Evolutionary conservation across 2,329 filamentous ascomycete species (phyloP).

Genomic region (Cadophora sp.): DNA sequence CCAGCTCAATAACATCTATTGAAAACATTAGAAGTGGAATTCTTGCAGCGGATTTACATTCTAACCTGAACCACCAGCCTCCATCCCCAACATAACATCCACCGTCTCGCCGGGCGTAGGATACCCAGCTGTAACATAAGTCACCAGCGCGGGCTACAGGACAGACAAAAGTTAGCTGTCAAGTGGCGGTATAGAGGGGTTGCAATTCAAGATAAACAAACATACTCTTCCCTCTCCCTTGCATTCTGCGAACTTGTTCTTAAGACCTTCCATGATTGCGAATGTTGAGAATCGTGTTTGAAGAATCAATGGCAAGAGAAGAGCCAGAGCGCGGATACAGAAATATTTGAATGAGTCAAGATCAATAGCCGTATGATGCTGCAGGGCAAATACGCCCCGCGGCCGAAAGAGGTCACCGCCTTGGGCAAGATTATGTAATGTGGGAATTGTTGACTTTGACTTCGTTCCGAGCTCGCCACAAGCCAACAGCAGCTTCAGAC

Average conservation of each 20-base stretch:
- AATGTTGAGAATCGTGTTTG: conserved; percentile 17
- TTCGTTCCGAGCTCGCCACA: conserved; percentile 18
- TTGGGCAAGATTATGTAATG: conserved; percentile 23
- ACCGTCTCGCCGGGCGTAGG: conserved; percentile 83
- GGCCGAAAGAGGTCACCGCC: conserved; percentile 35
- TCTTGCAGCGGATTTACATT: background rate
- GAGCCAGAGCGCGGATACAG: background rate
- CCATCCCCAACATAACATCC: conserved; percentile 85
- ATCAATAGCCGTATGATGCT: conserved; percentile 20
- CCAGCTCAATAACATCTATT: conserved; percentile 97
- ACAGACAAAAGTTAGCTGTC: conserved; percentile 25
- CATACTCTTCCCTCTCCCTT: conserved; percentile 56
- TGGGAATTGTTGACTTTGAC: conserved; percentile 2
- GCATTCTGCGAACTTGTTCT: conserved; percentile 61
- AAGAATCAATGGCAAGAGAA: conserved; percentile 32
- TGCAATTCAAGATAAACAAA: conserved; percentile 14
- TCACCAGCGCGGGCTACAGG: conserved; percentile 72
- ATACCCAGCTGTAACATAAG: conserved; percentile 95
- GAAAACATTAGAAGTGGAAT: conserved; percentile 24
- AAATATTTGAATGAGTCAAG: conserved; percentile 34
- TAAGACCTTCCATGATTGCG: conserved; percentile 54
- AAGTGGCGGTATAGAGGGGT: conserved; percentile 21
- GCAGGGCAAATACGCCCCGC: conserved; percentile 29
- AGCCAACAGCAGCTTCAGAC: background rate
- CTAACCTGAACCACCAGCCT: conserved; percentile 89